Percentiles rank a stretch among this genome's conserved stretches.
These are phyloP conservation scores for Pseudogymnoascus sp. DNA, from an alignment of 2,329 filamentous ascomycete genomes.

Conservation along the genomic window DNA sequence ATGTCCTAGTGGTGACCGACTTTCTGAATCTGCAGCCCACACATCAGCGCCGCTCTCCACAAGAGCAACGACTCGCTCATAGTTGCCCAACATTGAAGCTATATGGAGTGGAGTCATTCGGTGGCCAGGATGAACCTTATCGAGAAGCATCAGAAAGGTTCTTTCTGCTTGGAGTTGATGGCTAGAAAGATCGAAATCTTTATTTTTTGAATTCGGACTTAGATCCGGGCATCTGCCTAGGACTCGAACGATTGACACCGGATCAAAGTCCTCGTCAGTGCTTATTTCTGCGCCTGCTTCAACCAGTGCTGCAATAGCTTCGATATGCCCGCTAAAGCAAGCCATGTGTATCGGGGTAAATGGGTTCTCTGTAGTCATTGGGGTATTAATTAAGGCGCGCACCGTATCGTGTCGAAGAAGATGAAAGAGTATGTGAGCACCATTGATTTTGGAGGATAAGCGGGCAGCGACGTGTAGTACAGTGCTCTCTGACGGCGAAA, in stretches of 20 bases:
- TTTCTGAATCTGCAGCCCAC: background rate
- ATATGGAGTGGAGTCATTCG: background rate
- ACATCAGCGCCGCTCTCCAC: background rate
- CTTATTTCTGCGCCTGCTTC: background rate
- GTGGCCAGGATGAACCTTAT: constrained; percentile 6
- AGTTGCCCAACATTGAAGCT: background rate
- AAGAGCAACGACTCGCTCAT: background rate
- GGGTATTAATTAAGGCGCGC: background rate
- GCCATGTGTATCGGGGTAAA: background rate
- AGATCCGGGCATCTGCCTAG: background rate
- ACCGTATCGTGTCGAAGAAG: background rate
- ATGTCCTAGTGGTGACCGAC: background rate
- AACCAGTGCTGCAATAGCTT: background rate
- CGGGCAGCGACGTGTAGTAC: background rate
- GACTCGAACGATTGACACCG: background rate
- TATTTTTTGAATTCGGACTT: background rate
- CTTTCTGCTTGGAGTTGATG: background rate
- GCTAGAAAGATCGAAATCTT: background rate
- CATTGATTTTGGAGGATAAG: background rate
- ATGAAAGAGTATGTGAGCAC: background rate
- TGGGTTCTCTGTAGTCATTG: background rate
- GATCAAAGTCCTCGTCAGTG: background rate
- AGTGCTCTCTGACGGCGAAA: background rate
- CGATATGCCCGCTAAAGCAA: background rate
- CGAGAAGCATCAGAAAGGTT: background rate